A percentile compares a stretch with the other conserved stretches of the same genome.
Conservation (phyloP, 768 basidiomycete genomes). For the Lactarius quietus region DNA sequence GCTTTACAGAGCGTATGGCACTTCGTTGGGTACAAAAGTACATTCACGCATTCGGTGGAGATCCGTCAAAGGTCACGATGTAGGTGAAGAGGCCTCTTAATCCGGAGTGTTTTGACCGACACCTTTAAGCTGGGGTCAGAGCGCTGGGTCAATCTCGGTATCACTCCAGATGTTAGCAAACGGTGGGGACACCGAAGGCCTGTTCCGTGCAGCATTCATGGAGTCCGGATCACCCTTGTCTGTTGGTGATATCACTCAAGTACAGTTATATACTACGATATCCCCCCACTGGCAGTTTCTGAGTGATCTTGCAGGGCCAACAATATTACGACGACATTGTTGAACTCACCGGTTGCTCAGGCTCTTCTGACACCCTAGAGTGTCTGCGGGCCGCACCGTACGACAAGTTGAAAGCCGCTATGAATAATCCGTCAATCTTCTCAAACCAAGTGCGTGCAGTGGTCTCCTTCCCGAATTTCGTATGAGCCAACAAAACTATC, state of each 20-base stretch:
- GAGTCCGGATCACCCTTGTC: constrained; percentile 39
- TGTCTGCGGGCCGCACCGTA: constrained; percentile 42
- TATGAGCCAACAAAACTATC: neutral
- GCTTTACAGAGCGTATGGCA: constrained; percentile 40
- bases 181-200: constrained; percentile 35
- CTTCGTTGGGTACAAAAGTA: constrained; percentile 27
- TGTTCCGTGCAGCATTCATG: constrained; percentile 45
- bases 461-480: neutral
- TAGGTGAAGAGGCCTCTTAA: constrained; percentile 31
- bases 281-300: constrained; percentile 5
- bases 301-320: constrained; percentile 29
- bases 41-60: constrained; percentile 59
- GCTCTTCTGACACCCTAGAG: constrained; percentile 36
- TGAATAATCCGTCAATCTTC: no score
- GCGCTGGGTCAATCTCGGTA: constrained; percentile 49
- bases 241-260: constrained; percentile 32
- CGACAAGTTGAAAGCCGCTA: constrained; percentile 30
- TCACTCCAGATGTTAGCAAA: constrained; percentile 42
- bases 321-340: constrained; percentile 42
- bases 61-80: constrained; percentile 56
- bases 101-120: neutral
- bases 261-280: constrained; percentile 29
- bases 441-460: constrained; percentile 34
- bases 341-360: constrained; percentile 36
- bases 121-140: constrained; percentile 44